Conservation (phyloP, 345 rosid genomes). For the Cardamine chenopodiifolia region DNA sequence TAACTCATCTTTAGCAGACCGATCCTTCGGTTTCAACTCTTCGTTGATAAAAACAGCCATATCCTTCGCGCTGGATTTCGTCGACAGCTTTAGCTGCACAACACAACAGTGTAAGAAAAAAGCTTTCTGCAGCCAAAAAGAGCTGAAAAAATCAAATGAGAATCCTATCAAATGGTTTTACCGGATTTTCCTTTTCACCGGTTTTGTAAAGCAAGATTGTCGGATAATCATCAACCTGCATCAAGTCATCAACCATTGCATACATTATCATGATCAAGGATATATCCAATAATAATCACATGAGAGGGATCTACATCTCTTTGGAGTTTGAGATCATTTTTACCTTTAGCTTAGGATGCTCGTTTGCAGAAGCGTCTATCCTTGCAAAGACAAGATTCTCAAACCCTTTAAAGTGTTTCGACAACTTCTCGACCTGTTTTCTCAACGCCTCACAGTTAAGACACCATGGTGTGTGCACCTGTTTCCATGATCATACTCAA, state of each 20-base stretch:
- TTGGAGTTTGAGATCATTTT: slow-evolving; percentile 56
- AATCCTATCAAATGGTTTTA: slow-evolving; percentile 36
- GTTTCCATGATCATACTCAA: slow-evolving; percentile 26
- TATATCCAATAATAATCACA: slow-evolving; percentile 65
- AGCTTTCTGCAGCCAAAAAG: slow-evolving; percentile 5
- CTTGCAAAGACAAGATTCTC: slow-evolving; percentile 68
- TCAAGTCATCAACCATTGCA: slow-evolving; percentile 19
- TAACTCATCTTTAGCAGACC: slow-evolving; percentile 33
- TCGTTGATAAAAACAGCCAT: slow-evolving; percentile 40
- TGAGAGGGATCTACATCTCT: slow-evolving; percentile 53
- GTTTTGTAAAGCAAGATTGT: slow-evolving; percentile 68
- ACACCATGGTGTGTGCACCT: slow-evolving; percentile 94
- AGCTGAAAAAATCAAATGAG: slow-evolving; percentile 37
- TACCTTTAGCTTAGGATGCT: slow-evolving; percentile 84
- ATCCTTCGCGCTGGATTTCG: slow-evolving; percentile 50
- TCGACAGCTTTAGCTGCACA: slow-evolving; percentile 63
- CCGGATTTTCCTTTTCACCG: slow-evolving; percentile 68
- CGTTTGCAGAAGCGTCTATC: slow-evolving; percentile 87
- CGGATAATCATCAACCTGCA: slow-evolving; percentile 74
- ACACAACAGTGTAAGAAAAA: slow-evolving; percentile 46
- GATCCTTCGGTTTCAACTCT: slow-evolving; percentile 24
- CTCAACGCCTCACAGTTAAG: slow-evolving; percentile 66
- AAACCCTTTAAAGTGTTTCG: slow-evolving; percentile 80
- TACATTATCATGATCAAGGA: slow-evolving; percentile 33
- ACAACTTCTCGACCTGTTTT: slow-evolving; percentile 83